Base-by-base conservation (phyloP, 2,329 filamentous ascomycete genomes). In the Ophiostoma himal-ulmi region DNA sequence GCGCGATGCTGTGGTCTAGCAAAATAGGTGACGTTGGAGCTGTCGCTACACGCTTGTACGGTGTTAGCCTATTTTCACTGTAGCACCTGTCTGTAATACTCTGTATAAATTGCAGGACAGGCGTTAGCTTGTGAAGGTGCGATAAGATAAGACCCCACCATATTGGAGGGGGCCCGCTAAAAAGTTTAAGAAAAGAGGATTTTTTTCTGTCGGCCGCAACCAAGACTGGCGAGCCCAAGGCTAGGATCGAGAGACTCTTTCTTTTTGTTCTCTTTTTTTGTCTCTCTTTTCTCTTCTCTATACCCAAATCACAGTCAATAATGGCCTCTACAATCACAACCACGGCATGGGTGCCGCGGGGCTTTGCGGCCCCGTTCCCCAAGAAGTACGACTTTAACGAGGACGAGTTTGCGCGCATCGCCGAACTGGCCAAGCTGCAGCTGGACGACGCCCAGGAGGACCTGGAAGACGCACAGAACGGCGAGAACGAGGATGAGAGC, bases 371-470 rank as follows among this genome's bases (percentile, higher is more conserved):
- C 66, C 89, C 89, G 67, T 92, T 93, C 75, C 91, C 91, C 20
- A 84, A 85, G 57, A 91, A 91, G 79, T 92, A 92, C 78, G 86
- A 89, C 71, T 87, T 93, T 71, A 88, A 93, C 79, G 91, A 93
- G 78, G 84, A 85, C 73, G 91, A 93, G 79, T 91, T 91, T 76
- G 85, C 88, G 76, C 87, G 91, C 76, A 93, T 93, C 81, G 89
- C 90, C 20, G 85, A 86, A 77, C 83, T 93, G 74, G 91, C 91
- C 39, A 89, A 90, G 79, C 82, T 92, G 73, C 91, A 96, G 81
- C 86, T 97, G 41, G 92, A 97, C 77, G 95, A 98, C 80, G 95
- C 95, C 36, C 90, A 94, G 77, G 91, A 94, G 37, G 94, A 95
- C 77, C 81, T 96, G 73, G 87, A 90, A 74, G 89, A 91, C 75